phyloP scores from a whole-genome alignment of 371 early-diverging fungal genomes.

The Saksenaea oblongispora region DNA sequence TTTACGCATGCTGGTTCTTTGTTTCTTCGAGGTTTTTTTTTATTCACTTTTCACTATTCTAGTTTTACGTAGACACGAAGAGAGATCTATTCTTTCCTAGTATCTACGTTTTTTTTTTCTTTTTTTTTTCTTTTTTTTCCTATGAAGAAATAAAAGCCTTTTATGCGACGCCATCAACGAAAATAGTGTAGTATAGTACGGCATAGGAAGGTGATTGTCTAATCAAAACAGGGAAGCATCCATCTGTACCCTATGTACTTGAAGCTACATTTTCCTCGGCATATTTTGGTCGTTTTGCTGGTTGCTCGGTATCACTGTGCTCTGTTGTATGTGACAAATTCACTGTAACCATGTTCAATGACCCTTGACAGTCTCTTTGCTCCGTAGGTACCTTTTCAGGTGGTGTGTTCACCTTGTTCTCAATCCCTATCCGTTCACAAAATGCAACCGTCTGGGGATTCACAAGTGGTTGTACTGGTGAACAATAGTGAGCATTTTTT shows the following conservation, averaged over 20 bases:
- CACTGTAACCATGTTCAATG: not conserved
- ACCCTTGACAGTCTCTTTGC: not conserved
- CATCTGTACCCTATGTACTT: no score
- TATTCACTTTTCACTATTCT: not conserved
- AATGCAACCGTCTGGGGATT: constrained; percentile 75
- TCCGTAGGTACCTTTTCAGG: not conserved
- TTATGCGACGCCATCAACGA: not conserved
- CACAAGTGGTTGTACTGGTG: constrained; percentile 40
- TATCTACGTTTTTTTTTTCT: not conserved
- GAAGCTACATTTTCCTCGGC: no score
- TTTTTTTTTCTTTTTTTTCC: constrained; percentile 1
- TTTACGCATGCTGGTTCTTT: not conserved
- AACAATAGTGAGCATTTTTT: not conserved
- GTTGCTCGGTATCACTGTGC: not conserved
- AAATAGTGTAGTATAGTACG: not conserved
- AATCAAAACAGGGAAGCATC: no score
- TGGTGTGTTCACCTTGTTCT: constrained; percentile 51
- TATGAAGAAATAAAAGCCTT: not conserved
- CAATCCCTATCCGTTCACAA: constrained; percentile 60
- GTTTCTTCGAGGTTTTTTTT: constrained; percentile 1
- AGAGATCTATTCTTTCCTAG: not conserved
- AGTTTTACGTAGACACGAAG: not conserved
- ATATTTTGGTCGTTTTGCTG: not conserved
- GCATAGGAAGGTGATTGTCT: no score
- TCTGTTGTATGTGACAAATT: no score